These are phyloP conservation scores for Blastobotrys apis DNA, from an alignment of 1,139 yeast species.

Conservation along the genomic window DNA sequence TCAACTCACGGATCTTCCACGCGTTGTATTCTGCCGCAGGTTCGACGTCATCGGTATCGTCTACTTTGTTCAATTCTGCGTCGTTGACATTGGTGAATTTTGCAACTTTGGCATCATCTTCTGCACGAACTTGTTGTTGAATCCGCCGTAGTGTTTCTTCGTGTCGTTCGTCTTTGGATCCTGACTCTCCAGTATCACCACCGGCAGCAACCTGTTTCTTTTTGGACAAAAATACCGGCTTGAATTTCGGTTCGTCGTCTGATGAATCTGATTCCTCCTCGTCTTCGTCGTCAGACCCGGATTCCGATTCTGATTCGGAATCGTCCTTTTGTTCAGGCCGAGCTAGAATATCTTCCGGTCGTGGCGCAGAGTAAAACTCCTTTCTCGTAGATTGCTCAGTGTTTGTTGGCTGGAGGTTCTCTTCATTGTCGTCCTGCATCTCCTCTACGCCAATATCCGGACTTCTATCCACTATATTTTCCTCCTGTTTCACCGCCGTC, in stretches of 20 bases:
- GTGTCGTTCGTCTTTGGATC: constrained; percentile 9
- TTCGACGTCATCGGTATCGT: constrained; percentile 54
- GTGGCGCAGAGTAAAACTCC: constrained; percentile 4
- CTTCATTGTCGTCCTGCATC: not conserved
- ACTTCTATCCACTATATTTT: not conserved
- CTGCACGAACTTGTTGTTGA: constrained; percentile 22
- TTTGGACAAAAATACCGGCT: constrained; percentile 28
- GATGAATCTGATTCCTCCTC: constrained; percentile 12
- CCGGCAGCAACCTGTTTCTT: constrained; percentile 13
- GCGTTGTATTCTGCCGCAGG: constrained; percentile 44
- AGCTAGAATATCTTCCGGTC: constrained; percentile 3
- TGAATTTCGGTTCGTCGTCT: constrained; percentile 16
- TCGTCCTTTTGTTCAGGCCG: constrained; percentile 10
- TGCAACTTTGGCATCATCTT: constrained; percentile 17
- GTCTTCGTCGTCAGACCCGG: constrained; percentile 15
- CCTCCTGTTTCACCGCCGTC: not conserved
- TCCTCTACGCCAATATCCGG: not conserved
- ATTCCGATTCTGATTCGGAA: constrained; percentile 18
- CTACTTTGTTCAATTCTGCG: constrained; percentile 38
- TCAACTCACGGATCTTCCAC: constrained; percentile 46
- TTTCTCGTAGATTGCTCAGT: not conserved
- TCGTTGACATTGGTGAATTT: constrained; percentile 17
- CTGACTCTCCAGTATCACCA: constrained; percentile 1
- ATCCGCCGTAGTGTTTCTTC: constrained; percentile 24
- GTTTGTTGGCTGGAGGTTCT: not conserved